These are phyloP conservation scores for Microcos paniculata DNA, from an alignment of 345 rosid species.

Conservation along the genomic window DNA sequence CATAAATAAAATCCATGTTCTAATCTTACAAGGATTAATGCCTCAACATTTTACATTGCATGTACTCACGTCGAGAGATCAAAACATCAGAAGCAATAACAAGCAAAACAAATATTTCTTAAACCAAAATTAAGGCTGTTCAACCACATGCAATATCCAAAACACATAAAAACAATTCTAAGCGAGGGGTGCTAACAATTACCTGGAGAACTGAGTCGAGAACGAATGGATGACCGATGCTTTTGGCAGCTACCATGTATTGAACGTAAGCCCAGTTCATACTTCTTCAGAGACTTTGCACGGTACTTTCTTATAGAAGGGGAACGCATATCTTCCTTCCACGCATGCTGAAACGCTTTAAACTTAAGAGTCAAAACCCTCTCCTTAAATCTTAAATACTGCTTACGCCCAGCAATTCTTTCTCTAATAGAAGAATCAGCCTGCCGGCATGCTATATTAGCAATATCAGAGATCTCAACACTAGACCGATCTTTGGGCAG, in stretches of 20 bases:
- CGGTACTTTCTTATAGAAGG: conserved; percentile 53
- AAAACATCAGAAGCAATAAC: not conserved
- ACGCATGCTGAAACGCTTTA: conserved; percentile 66
- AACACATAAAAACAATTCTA: not conserved
- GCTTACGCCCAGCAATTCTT: conserved; percentile 47
- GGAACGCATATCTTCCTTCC: conserved; percentile 84
- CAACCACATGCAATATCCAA: not conserved
- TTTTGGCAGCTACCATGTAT: conserved; percentile 50
- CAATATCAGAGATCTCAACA: conserved; percentile 33
- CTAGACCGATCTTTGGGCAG: conserved; percentile 41
- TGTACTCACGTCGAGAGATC: not conserved
- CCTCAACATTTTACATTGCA: not conserved
- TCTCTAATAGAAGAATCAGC: conserved; percentile 42
- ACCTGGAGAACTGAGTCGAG: conserved; percentile 72
- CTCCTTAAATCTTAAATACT: conserved; percentile 63
- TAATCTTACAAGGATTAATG: not conserved
- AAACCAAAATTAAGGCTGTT: not conserved
- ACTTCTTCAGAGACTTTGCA: conserved; percentile 67
- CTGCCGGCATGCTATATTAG: conserved; percentile 24
- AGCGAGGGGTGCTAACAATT: conserved; percentile 18
- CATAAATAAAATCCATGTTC: not conserved
- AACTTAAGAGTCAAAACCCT: conserved; percentile 72
- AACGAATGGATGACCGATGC: conserved; percentile 65
- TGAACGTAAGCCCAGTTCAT: conserved; percentile 49
- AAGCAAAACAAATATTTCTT: not conserved